Conservation (phyloP, 176 grass and related monocot species). For the Musa acuminata region DNA sequence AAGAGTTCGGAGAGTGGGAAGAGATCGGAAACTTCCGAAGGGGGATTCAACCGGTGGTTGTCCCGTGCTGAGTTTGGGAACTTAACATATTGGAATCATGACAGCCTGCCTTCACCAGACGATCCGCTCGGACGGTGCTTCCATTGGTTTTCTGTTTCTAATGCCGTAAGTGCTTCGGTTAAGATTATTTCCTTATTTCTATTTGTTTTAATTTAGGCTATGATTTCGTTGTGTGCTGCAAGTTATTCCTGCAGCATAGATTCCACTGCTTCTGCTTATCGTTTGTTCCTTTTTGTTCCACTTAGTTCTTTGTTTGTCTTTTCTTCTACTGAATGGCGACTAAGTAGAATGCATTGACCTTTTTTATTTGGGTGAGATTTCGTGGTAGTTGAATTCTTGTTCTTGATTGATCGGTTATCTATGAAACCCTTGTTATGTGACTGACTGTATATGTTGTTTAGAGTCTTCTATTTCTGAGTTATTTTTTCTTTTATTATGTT, state of each 20-base stretch:
- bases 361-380: no score
- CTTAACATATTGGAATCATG: conserved; percentile 92
- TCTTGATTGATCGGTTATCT: no score
- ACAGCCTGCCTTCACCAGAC: conserved; percentile 61
- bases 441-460: no score
- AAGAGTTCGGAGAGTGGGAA: conserved; percentile 31
- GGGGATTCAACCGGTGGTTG: conserved; percentile 42
- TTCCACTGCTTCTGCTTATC: no score
- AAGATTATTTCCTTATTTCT: background rate
- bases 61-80: conserved; percentile 60
- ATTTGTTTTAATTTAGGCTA: background rate
- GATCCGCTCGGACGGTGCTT: conserved; percentile 71
- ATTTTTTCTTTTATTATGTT: background rate
- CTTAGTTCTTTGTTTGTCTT: no score
- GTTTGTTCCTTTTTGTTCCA: no score
- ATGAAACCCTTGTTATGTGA: no score
- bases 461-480: no score
- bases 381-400: no score
- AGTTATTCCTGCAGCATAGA: background rate
- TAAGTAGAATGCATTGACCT: no score
- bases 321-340: no score
- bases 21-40: conserved; percentile 24
- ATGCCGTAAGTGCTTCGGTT: conserved; percentile 49
- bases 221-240: background rate
- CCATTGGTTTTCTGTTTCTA: conserved; percentile 73